phyloP scores from a whole-genome alignment of 164 flowering plant genomes.

The Protea cynaroides region DNA sequence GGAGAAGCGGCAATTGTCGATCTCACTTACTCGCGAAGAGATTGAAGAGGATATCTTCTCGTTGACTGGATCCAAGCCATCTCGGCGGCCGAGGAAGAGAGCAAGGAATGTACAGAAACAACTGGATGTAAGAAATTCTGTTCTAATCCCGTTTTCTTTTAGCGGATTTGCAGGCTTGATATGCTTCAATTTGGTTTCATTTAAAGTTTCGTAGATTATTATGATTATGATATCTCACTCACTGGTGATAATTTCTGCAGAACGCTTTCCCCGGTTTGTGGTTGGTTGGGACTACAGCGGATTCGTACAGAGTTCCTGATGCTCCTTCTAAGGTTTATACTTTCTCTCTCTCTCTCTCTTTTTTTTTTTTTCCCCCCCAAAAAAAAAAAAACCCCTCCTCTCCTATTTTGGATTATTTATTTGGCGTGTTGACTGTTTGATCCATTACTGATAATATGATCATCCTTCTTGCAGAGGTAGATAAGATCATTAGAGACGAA shows the following conservation, averaged over 20 bases:
- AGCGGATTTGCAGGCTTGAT: not conserved
- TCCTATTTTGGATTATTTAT: not conserved
- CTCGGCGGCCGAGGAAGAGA: constrained; percentile 50
- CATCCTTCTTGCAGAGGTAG: too few species aligned
- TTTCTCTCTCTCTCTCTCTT: not conserved
- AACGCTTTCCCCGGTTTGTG: constrained; percentile 33
- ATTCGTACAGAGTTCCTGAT: constrained; percentile 27
- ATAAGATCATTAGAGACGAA: too few species aligned
- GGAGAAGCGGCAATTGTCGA: constrained; percentile 47
- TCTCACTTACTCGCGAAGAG: constrained; percentile 61
- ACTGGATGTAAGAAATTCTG: constrained; percentile 36
- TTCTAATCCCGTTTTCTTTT: not conserved
- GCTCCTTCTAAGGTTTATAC: constrained; percentile 8
- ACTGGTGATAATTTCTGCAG: constrained; percentile 16
- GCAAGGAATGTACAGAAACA: constrained; percentile 51
- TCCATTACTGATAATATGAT: too few species aligned
- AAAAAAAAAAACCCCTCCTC: too few species aligned
- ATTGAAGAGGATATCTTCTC: constrained; percentile 57
- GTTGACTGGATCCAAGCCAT: constrained; percentile 53
- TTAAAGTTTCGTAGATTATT: not conserved
- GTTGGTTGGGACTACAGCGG: constrained; percentile 29
- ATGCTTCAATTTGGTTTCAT: not conserved
- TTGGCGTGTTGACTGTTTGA: too few species aligned
- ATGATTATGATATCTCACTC: not conserved
- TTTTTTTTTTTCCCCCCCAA: too few species aligned